Evolutionary conservation across 139 green algal genomes (phyloP), one percentile per base, ranked within the genome.

Genomic region (Chlorella sp.): DNA sequence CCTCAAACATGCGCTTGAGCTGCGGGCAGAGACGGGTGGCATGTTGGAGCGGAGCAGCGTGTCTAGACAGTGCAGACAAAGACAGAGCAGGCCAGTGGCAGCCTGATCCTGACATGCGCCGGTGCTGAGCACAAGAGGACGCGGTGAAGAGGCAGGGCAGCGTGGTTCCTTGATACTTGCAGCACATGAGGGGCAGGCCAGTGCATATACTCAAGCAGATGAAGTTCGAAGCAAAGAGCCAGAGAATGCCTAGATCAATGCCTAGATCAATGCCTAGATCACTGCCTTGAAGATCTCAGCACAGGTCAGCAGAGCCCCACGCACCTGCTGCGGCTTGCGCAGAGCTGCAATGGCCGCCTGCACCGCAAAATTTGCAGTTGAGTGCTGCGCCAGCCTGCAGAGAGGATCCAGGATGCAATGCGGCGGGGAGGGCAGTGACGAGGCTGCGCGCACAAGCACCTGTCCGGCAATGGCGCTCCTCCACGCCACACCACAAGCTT

Each of bases 281-380:
- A 9, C 5, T 9, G 48, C 9, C 7, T n/a, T n/a, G n/a, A n/a
- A n/a, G n/a, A 57, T 57, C 7, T 57, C 48, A 57, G 48, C 48
- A 57, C 48, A 57, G 48, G 48, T 57, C 48, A 57, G 48, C 48
- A 57, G 48, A 57, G 48, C 48, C 48, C 9, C 48, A 57, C 79
- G 40, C 88, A 89, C 88, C 73, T 91, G 66, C 40, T 88, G 53
- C 60, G 84, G 69, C 81, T 80, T 88, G 80, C 48, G 88, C 68
- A 89, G 42, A 68, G 93, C 89, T 28, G 91, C 88, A 53, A 97
- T 88, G 66, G 87, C 91, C 53, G 86, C 86, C 91, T 98, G 96
- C 40, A 98, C 89, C 34, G 94, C 94, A 94, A 97, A 98, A 80
- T 98, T 98, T 79, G 94, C 96, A 15, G 30, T 84, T 34, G 94